phyloP scores from a whole-genome alignment of 2,329 filamentous ascomycete species.

The Chaetomiaceae sp. region DNA sequence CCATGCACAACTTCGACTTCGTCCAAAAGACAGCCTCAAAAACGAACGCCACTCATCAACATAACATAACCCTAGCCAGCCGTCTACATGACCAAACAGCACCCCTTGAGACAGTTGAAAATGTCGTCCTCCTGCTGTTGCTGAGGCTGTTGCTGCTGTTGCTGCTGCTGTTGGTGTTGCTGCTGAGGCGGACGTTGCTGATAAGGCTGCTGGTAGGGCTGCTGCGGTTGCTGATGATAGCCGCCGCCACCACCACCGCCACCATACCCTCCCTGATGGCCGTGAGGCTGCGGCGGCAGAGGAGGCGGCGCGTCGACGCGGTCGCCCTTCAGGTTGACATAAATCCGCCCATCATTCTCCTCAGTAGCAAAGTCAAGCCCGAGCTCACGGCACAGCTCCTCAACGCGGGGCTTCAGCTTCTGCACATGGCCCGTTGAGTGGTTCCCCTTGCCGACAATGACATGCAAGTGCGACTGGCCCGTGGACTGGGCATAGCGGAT shows the following conservation, averaged over 20 bases:
- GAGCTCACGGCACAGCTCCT: slow-evolving; percentile 77
- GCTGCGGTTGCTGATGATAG: slow-evolving; percentile 30
- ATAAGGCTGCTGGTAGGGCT: slow-evolving; percentile 28
- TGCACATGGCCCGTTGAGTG: slow-evolving; percentile 78
- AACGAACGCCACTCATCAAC: too few species aligned
- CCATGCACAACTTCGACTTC: too few species aligned
- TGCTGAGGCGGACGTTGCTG: not conserved
- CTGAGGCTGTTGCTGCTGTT: too few species aligned
- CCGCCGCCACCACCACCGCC: slow-evolving; percentile 29
- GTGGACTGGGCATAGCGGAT: slow-evolving; percentile 71
- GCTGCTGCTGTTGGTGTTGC: slow-evolving; percentile 31
- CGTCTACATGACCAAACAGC: slow-evolving; percentile 69
- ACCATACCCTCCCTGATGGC: slow-evolving; percentile 33
- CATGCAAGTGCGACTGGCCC: slow-evolving; percentile 80
- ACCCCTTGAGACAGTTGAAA: slow-evolving; percentile 47
- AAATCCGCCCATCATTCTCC: slow-evolving; percentile 84
- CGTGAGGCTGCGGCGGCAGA: slow-evolving; percentile 43
- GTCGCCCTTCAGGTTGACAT: slow-evolving; percentile 76
- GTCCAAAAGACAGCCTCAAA: too few species aligned
- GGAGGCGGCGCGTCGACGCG: slow-evolving; percentile 44
- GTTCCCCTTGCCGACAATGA: slow-evolving; percentile 94
- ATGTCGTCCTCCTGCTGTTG: slow-evolving; percentile 28
- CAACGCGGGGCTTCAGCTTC: slow-evolving; percentile 93
- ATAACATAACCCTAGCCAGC: too few species aligned
- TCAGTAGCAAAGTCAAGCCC: slow-evolving; percentile 81